Evolutionary conservation across 441 rosid genomes (phyloP).

Genomic region (Adansonia gregorii): DNA sequence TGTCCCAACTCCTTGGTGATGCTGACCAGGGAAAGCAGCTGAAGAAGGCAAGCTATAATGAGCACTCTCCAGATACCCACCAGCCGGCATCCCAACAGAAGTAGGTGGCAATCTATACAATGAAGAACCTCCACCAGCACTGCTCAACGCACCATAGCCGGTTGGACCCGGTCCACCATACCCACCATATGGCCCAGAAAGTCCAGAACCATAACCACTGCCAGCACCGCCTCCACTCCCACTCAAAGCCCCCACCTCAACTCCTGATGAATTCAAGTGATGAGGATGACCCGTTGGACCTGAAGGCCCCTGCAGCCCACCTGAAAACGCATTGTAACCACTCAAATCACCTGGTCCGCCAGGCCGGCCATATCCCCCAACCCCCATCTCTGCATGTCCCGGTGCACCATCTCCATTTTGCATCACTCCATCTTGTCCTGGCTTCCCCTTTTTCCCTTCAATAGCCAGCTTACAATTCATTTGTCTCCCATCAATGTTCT

Average conservation of each 20-base stretch:
- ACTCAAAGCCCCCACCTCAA: slow-evolving; percentile 44
- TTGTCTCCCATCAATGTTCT: slow-evolving; percentile 77
- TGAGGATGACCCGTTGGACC: slow-evolving; percentile 42
- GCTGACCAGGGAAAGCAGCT: slow-evolving; percentile 61
- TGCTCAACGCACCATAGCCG: slow-evolving; percentile 35
- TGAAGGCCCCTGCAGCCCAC: slow-evolving; percentile 39
- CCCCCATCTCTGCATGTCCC: slow-evolving; percentile 43
- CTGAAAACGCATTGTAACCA: slow-evolving; percentile 45
- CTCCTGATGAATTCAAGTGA: slow-evolving; percentile 51
- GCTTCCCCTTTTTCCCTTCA: slow-evolving; percentile 71
- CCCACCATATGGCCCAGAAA: slow-evolving; percentile 47
- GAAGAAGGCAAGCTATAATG: slow-evolving; percentile 62
- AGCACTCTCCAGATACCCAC: slow-evolving; percentile 69
- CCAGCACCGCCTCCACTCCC: slow-evolving; percentile 38
- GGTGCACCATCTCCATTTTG: neutral
- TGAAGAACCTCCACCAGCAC: slow-evolving; percentile 44
- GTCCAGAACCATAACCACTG: slow-evolving; percentile 43
- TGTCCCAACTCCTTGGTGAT: slow-evolving; percentile 58
- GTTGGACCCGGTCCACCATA: slow-evolving; percentile 38
- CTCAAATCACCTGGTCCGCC: slow-evolving; percentile 41
- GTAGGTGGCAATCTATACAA: slow-evolving; percentile 68
- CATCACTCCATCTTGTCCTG: slow-evolving; percentile 37
- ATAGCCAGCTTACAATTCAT: slow-evolving; percentile 76
- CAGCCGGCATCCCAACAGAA: slow-evolving; percentile 57
- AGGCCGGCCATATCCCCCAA: slow-evolving; percentile 51